phyloP scores from a whole-genome alignment of 2,329 filamentous ascomycete species.

The Orbilia ellipsospora region DNA sequence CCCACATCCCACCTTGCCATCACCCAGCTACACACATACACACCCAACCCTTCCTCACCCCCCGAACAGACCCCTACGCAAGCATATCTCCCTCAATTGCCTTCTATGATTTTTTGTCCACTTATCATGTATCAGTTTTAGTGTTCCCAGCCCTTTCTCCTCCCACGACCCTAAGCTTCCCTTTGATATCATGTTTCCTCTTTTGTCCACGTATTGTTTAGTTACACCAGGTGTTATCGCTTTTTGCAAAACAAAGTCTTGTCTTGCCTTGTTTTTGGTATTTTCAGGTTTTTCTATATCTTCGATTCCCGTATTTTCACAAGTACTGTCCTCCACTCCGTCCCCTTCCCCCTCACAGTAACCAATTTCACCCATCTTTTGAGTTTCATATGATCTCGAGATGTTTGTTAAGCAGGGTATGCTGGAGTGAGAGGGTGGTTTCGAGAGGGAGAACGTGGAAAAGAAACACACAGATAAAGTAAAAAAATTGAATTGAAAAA shows the following conservation, averaged over 20 bases:
- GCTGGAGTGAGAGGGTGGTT: not conserved
- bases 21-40: not conserved
- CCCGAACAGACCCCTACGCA: no score
- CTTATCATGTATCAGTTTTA: constrained; percentile 55
- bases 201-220: constrained; percentile 10
- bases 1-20: not conserved
- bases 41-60: no score
- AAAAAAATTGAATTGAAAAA: constrained; percentile 53
- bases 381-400: not conserved
- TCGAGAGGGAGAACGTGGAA: constrained; percentile 37
- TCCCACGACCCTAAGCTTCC: constrained; percentile 18
- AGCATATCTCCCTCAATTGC: constrained; percentile 16
- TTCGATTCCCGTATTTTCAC: not conserved
- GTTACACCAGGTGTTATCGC: constrained; percentile 52
- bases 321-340: not conserved
- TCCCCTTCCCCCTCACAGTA: not conserved
- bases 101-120: constrained; percentile 40
- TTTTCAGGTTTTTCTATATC: not conserved
- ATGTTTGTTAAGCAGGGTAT: not conserved
- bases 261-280: constrained; percentile 12
- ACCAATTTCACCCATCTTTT: not conserved
- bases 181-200: constrained; percentile 36
- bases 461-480: constrained; percentile 48
- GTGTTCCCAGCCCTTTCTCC: constrained; percentile 25
- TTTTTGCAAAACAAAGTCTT: constrained; percentile 37